Conservation (phyloP, 345 rosid genomes). For the Lepidium sativum region DNA sequence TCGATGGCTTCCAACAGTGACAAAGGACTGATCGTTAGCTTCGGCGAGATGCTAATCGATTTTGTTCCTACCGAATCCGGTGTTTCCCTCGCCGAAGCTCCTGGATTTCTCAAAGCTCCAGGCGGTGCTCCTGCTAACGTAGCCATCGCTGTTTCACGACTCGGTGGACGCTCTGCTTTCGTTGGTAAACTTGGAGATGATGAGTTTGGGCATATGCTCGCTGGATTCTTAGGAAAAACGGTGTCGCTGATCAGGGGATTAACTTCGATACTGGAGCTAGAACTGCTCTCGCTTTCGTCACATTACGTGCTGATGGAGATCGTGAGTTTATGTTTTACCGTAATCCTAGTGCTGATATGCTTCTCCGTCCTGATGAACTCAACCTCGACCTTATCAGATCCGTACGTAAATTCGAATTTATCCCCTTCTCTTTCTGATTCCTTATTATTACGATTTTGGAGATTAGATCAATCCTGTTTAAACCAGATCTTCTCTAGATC, state of each 20-base stretch:
- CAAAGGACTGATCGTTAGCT: constrained; percentile 31
- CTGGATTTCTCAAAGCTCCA: constrained; percentile 51
- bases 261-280: constrained; percentile 51
- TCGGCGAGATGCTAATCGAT: constrained; percentile 58
- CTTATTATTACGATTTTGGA: not conserved
- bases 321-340: constrained; percentile 62
- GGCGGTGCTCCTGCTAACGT: constrained; percentile 73
- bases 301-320: constrained; percentile 52
- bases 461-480: not conserved
- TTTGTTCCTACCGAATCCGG: constrained; percentile 52
- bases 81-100: constrained; percentile 60
- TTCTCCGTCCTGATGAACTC: constrained; percentile 52
- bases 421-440: not conserved
- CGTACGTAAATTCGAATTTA: constrained; percentile 20
- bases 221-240: constrained; percentile 45
- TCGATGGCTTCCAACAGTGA: constrained; percentile 37
- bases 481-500: constrained; percentile 11
- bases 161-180: constrained; percentile 49
- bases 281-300: constrained; percentile 62
- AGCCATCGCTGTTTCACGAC: constrained; percentile 46
- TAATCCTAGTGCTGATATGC: constrained; percentile 75
- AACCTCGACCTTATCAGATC: constrained; percentile 42
- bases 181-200: constrained; percentile 60
- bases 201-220: constrained; percentile 60
- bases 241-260: constrained; percentile 46